A percentile compares a stretch with the other conserved stretches of the same genome.
Evolutionary conservation across 176 grass and related monocot genomes (phyloP).

Genomic region (Dendrocalamus sinicus): DNA sequence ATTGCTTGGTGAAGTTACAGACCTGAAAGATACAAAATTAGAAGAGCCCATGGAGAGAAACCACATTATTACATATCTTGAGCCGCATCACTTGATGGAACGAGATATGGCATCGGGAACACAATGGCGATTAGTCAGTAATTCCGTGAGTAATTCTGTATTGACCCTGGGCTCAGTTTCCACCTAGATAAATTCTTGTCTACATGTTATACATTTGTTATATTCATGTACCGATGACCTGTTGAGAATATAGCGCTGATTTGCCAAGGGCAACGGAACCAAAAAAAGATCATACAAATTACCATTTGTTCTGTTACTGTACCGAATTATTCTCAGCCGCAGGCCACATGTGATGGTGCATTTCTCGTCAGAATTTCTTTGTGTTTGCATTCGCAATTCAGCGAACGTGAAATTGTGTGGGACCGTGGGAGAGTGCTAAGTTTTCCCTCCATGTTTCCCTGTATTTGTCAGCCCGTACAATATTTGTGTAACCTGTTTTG

Average conservation of each 20-base stretch:
- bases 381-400: neutral
- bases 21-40: neutral
- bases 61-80: slow-evolving; percentile 46
- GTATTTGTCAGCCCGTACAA: too few species aligned
- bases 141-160: slow-evolving; percentile 37
- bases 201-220: slow-evolving; percentile 42
- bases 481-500: neutral
- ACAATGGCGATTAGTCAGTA: slow-evolving; percentile 39
- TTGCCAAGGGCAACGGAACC: neutral
- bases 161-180: slow-evolving; percentile 9
- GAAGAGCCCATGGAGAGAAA: slow-evolving; percentile 25
- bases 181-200: slow-evolving; percentile 13
- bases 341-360: slow-evolving; percentile 5
- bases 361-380: neutral
- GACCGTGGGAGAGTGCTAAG: neutral
- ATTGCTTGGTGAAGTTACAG: slow-evolving; percentile 41
- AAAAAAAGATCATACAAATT: neutral
- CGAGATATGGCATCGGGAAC: slow-evolving; percentile 33
- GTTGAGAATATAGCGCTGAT: slow-evolving; percentile 25
- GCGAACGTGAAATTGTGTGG: neutral
- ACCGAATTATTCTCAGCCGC: neutral
- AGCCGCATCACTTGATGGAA: slow-evolving; percentile 16
- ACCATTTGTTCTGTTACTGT: neutral
- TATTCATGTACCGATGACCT: slow-evolving; percentile 33
- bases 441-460: neutral